Evolutionary conservation across 1,284 basidiomycete species (phyloP), one percentile per base, ranked within the genome.

Genomic region (Takashimella tepidaria): DNA sequence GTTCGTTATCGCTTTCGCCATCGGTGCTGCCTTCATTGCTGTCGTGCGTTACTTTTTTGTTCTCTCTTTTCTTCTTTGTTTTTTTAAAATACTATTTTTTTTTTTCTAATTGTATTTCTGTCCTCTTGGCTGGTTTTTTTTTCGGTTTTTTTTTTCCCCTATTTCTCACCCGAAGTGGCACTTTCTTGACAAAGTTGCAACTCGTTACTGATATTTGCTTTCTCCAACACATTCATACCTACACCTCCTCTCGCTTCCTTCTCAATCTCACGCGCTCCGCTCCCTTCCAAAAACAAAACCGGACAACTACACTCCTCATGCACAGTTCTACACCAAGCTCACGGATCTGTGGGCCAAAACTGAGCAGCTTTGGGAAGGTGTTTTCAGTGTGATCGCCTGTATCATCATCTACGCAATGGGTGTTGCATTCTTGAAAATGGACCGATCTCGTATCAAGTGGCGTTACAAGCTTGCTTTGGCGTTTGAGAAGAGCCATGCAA

Each of bases 361-460:
- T 6, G 75, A 77, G 59, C 64, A 72, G 51, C 59, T 77, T 46
- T 78, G 74, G 75, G 72, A 79, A 84, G 89, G 86, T 45, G 81
- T 87, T 61, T 95, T 95, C 74, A 79, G 84, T 58, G 73, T 93
- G 52, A 81, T 96, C 60, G 92, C 92, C 0, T 75, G 84, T 6
- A 57, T 90, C 64, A 84, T 95, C 81, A 92, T 96, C 63, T 85
- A 85, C 66, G 73, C 84, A 60, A 89, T 89, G 86, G 87, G 85
- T 12, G 69, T 88, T 40, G 83, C 84, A 16, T 88, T 89, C 82
- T 79, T 88, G 62, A 74, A 72, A 55, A 75, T 77, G 74, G 74
- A 77, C 64, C 79, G 80, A 61, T 87, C 91, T 11, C 88, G 90
- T 69, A 81, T 86, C 21, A 90, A 89, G 74, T 97, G 92, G 92